Evolutionary conservation across 176 grass and related monocot genomes (phyloP).

Genomic region (Poa annua): DNA sequence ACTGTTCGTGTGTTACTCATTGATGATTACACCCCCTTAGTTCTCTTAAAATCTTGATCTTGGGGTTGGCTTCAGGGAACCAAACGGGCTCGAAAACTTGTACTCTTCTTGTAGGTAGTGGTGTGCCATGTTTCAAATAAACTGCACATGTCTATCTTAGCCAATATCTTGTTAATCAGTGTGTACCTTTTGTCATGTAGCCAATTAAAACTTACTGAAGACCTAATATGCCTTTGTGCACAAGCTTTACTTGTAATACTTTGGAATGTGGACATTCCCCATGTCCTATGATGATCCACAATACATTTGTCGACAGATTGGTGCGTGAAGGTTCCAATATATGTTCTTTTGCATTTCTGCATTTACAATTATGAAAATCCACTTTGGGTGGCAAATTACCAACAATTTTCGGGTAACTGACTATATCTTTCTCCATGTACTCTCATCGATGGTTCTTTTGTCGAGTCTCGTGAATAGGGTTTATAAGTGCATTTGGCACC

Average conservation of each 20-base stretch:
- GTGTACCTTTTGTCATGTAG: neutral
- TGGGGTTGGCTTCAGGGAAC: neutral
- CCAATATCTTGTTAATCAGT: constrained; percentile 7
- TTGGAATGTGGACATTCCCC: neutral
- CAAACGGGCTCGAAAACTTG: neutral
- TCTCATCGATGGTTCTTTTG: neutral
- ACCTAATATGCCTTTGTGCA: neutral
- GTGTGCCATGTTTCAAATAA: constrained; percentile 14
- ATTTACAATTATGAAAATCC: neutral
- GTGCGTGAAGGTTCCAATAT: neutral
- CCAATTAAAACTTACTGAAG: neutral
- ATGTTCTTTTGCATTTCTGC: neutral
- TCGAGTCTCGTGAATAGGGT: neutral
- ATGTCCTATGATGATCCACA: neutral
- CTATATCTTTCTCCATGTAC: constrained; percentile 2
- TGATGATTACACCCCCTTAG: no score
- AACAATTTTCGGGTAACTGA: neutral
- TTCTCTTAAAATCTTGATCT: neutral
- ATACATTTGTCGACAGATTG: neutral
- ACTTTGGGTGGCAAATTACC: neutral
- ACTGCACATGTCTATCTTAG: neutral
- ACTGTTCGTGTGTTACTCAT: no score
- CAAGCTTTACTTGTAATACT: neutral
- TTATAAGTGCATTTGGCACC: neutral
- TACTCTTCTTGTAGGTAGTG: neutral